Percentiles rank a stretch among this genome's conserved stretches.
Evolutionary conservation across 2,329 filamentous ascomycete species (phyloP).

Genomic region (Chrysoporthe austroafricana): DNA sequence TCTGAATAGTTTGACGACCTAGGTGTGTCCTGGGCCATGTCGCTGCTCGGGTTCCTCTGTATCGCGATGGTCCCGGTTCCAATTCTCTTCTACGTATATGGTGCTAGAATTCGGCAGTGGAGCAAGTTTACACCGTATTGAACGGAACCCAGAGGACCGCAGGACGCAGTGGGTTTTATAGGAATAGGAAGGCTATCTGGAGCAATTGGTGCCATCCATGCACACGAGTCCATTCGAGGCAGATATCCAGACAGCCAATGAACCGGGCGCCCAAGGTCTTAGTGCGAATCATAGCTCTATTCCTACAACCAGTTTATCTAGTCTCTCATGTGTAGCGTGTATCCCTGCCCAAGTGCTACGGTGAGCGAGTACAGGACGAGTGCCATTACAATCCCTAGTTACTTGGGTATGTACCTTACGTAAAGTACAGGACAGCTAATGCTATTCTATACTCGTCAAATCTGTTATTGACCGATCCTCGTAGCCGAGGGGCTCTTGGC

Average conservation of each 20-base stretch:
- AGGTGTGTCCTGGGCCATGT: constrained; percentile 42
- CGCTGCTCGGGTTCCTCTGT: constrained; percentile 38
- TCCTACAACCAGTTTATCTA: too few species aligned
- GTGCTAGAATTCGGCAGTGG: not conserved
- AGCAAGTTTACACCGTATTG: not conserved
- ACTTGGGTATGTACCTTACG: too few species aligned
- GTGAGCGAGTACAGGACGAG: not conserved
- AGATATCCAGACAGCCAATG: not conserved
- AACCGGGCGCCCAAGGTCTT: not conserved
- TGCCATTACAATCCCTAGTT: not conserved
- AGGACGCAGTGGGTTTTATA: too few species aligned
- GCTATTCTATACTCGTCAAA: too few species aligned
- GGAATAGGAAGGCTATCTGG: too few species aligned
- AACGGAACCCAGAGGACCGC: not conserved
- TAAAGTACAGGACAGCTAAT: too few species aligned
- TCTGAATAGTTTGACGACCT: constrained; percentile 34
- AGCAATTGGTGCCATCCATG: not conserved
- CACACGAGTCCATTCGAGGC: not conserved
- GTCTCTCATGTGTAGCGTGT: too few species aligned
- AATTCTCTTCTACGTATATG: constrained; percentile 4
- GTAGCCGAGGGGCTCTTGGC: too few species aligned
- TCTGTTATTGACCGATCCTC: too few species aligned
- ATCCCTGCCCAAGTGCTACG: not conserved
- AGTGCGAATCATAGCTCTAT: not conserved
- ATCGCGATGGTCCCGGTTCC: constrained; percentile 13